Base-by-base conservation (phyloP, 352 stramenopile species). In the Phytophthora megakarya region DNA sequence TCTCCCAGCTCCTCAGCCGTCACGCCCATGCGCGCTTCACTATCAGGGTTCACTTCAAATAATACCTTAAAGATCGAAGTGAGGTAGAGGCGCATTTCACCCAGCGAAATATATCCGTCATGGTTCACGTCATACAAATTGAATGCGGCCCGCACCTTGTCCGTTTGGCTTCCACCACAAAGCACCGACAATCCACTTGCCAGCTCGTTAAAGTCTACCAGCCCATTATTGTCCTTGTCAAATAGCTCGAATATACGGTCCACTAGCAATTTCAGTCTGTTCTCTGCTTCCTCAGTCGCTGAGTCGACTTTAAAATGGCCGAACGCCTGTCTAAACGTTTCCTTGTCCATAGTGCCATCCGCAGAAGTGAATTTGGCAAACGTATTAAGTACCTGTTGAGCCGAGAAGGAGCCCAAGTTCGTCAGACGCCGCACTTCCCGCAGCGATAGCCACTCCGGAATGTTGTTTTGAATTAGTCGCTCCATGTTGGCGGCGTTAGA, bases 101-200 rank as follows among this genome's bases (percentile, higher is more conserved):
- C 76, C 9, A 97, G 60, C 16, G 84, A 93, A 44, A 97, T 96
- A 43, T 73, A 88, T 10, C 88, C 90, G 52, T 96, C 88, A 33
- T 89, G 79, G 65, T 97, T 95, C 26, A 94, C 72, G 55, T 96
- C 89, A 63, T 96, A 96, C 23, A 97, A 65, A 23, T 81, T 86
- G 44, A 97, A 97, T 3, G 88, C 86, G 3, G 86, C 71, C n/a
- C 75, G 78, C 9, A 94, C 82, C 49, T 95, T 93, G 39, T 96
- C 86, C 0, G 75, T 75, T 39, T 86, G 67, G 11, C 54, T 81
- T 16, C 84, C 87, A 16, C 86, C 78, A 47, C 87, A 95, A 3
- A 96, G 65, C 50, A 96, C 75, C 1, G 85, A 93, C 11, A 97
- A 62, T 0, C 88, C 88, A 32, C 80, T 89, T 21, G 75, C 81